A percentile compares a stretch with the other conserved stretches of the same genome.
Evolutionary conservation across 164 flowering plant genomes (phyloP).

Genomic region (Echeveria elegans): DNA sequence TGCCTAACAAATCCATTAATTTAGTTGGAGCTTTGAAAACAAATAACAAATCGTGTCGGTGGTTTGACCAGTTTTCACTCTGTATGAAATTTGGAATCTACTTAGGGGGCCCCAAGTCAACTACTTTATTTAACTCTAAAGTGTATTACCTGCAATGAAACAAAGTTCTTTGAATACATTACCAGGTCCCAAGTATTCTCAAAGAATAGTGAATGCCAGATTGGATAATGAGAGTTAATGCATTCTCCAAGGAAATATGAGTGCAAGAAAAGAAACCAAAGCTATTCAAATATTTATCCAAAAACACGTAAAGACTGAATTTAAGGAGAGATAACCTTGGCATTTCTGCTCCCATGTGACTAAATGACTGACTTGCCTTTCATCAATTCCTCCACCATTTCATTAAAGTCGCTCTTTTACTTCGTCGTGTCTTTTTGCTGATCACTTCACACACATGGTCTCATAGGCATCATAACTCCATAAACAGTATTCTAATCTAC

Average conservation of each 20-base stretch:
- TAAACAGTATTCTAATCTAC: not conserved
- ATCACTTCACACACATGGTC: not conserved
- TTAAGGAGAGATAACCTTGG: constrained; percentile 2
- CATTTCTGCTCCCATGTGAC: constrained; percentile 4
- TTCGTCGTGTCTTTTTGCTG: not conserved
- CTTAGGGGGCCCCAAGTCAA: not conserved
- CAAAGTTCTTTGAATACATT: not conserved
- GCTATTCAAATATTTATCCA: not conserved
- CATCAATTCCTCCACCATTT: not conserved
- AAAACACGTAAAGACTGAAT: not conserved
- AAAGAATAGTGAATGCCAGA: not conserved
- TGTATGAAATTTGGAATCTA: not conserved
- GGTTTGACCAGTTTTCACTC: not conserved
- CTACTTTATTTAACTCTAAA: not conserved
- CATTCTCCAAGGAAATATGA: not conserved
- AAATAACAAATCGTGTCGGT: not conserved
- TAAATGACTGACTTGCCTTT: not conserved
- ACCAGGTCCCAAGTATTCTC: not conserved
- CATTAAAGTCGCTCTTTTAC: constrained; percentile 4
- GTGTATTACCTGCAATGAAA: not conserved
- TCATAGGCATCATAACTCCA: not conserved
- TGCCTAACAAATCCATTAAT: not conserved
- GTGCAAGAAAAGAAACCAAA: not conserved
- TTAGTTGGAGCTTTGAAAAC: not conserved
- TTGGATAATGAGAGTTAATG: not conserved